phyloP scores from a whole-genome alignment of 1,284 basidiomycete species.

The Ceratobasidium sp. region DNA sequence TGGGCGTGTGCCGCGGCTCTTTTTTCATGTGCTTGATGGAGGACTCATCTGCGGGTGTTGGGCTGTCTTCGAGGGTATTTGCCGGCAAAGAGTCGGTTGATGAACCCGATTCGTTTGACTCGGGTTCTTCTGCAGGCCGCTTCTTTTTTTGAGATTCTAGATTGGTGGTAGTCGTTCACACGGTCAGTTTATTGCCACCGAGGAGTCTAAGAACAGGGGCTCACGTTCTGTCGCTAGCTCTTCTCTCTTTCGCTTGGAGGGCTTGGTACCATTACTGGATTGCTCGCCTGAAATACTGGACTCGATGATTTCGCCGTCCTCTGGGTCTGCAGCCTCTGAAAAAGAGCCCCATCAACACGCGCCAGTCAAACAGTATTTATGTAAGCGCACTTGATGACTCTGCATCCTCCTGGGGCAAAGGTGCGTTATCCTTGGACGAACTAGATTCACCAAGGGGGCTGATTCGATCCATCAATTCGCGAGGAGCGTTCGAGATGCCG shows the following conservation, averaged over 20 bases:
- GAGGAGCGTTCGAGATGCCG: slow-evolving; percentile 3
- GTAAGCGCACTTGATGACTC: slow-evolving; percentile 6
- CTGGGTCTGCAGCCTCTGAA: neutral
- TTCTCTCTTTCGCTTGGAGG: slow-evolving; percentile 20
- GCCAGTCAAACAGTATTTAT: no score
- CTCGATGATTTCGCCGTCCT: neutral
- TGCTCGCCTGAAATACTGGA: neutral
- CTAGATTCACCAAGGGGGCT: neutral
- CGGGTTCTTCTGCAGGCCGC: neutral
- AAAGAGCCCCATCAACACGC: neutral
- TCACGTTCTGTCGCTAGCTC: slow-evolving; percentile 9
- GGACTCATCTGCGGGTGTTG: neutral
- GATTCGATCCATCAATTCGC: slow-evolving; percentile 7
- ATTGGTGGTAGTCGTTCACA: neutral
- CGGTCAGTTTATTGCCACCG: neutral
- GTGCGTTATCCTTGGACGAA: neutral
- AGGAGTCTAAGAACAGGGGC: neutral
- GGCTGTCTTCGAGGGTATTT: slow-evolving; percentile 5
- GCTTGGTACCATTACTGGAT: neutral
- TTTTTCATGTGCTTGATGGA: slow-evolving; percentile 3
- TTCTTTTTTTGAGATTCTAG: slow-evolving; percentile 3
- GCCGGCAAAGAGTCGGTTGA: slow-evolving; percentile 20
- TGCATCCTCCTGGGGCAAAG: neutral
- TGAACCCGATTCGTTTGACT: neutral
- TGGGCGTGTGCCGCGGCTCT: slow-evolving; percentile 10